phyloP scores from a whole-genome alignment of 345 rosid species.

The Acer campestre region DNA sequence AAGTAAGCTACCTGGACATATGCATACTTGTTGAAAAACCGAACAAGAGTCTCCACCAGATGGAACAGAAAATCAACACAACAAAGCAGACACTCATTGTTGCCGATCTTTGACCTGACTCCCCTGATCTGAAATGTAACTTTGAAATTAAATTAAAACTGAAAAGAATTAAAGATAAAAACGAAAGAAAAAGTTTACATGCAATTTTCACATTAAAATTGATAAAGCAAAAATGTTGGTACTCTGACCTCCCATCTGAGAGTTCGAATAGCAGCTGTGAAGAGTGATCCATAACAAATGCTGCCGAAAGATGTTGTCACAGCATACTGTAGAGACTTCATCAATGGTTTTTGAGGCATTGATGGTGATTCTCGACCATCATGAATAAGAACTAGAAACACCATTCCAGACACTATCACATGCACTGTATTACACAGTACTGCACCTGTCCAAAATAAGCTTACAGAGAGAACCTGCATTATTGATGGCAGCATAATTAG shows the following conservation, averaged over 20 bases:
- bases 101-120: constrained; percentile 89
- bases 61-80: constrained; percentile 90
- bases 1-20: constrained; percentile 74
- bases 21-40: constrained; percentile 95
- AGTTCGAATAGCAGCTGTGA: constrained; percentile 94
- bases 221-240: constrained; percentile 12
- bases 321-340: constrained; percentile 71
- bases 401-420: constrained; percentile 95
- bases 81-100: constrained; percentile 94
- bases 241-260: constrained; percentile 89
- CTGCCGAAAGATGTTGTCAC: constrained; percentile 94
- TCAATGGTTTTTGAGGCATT: constrained; percentile 75
- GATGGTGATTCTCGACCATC: constrained; percentile 74
- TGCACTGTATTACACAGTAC: constrained; percentile 92
- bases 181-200: neutral
- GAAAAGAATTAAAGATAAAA: constrained; percentile 2
- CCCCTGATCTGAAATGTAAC: constrained; percentile 75
- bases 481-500: constrained; percentile 26
- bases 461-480: constrained; percentile 81
- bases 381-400: constrained; percentile 85
- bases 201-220: constrained; percentile 8
- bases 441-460: constrained; percentile 98
- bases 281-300: constrained; percentile 96
- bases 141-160: constrained; percentile 11
- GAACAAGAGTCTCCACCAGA: constrained; percentile 96